Conservation (phyloP, 768 basidiomycete species). For the Asterophora lycoperdoides region DNA sequence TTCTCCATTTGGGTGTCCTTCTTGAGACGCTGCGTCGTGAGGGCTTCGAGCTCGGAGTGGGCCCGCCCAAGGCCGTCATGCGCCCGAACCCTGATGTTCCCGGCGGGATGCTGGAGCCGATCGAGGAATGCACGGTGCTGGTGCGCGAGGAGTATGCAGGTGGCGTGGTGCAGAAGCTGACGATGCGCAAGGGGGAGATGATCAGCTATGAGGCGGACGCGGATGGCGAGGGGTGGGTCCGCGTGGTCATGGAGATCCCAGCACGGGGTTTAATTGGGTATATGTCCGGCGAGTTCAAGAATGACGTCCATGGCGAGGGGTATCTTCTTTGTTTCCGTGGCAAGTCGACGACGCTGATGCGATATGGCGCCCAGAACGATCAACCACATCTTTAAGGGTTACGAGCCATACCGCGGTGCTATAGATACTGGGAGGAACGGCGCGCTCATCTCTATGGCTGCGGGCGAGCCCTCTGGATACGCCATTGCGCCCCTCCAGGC, state of each 20-base stretch:
- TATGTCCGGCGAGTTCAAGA: conserved; percentile 49
- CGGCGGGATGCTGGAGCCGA: conserved; percentile 39
- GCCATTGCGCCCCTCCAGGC: conserved; percentile 48
- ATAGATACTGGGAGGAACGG: conserved; percentile 48
- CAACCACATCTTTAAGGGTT: conserved; percentile 49
- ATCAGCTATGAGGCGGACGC: conserved; percentile 41
- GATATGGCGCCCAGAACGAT: conserved; percentile 32
- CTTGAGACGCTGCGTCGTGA: conserved; percentile 47
- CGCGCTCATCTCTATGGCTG: conserved; percentile 43
- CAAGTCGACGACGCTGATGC: background rate
- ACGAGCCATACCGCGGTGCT: conserved; percentile 38
- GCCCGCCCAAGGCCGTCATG: conserved; percentile 49
- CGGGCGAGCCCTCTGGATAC: conserved; percentile 43
- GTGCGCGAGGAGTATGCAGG: conserved; percentile 46
- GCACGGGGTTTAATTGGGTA: conserved; percentile 47
- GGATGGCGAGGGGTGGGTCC: conserved; percentile 37
- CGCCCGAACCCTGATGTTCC: conserved; percentile 36
- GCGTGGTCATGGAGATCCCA: conserved; percentile 45
- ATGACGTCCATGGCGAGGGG: conserved; percentile 50
- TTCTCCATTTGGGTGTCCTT: conserved; percentile 48
- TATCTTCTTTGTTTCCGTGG: conserved; percentile 11
- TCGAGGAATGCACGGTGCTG: conserved; percentile 42
- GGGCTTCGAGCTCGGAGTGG: conserved; percentile 44
- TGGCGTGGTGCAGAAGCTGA: conserved; percentile 45
- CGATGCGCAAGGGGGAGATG: conserved; percentile 48